Base-by-base conservation (phyloP, 2,329 filamentous ascomycete genomes). In the Aspergillus floridensis region DNA sequence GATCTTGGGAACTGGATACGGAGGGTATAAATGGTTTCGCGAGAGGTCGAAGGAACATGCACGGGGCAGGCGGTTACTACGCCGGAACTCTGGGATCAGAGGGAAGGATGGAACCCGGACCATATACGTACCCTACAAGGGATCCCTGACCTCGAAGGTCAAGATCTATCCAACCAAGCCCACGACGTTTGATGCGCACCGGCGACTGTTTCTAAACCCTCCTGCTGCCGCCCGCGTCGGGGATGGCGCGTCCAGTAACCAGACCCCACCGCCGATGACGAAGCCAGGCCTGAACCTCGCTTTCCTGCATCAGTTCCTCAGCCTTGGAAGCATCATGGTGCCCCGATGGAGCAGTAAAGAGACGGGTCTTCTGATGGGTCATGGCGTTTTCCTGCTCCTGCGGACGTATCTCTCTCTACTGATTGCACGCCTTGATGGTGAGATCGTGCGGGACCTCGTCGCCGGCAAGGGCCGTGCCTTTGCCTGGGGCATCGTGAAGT, bases 321-420 rank as follows among this genome's bases (percentile, higher is more conserved):
- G 93, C 71, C 79, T 99, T 57, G 86, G 98, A 79, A 97, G 92
- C 77, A 98, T 99, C 72, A 96, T 98, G 92, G 90, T 99, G 63
- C 95, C 95, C 5, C 83, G 93, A 63, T 96, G 93, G 90, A 89
- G 89, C 16, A 96, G 92, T 75, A 99, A 99, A 74, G 95, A 98
- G 79, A 93, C 93, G 0, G 93, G 93, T 1, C 79, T 99, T 63
- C 81, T 99, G 31, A 77, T 96, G 63, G 95, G 92, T 70, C 95
- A 99, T 71, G 89, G 91, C 19, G 82, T 92, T 31, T 99, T 98
- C 74, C 78, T 99, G 63, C 87, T 99, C 81, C 81, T 98, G 55
- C 84, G 95, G 61, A 99, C 95, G 49, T 99, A 99, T 71, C 84
- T 99, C 11, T 98, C 93, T 10, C 81, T 99, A 2, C 86, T 99